phyloP scores from a whole-genome alignment of 805 yeast species.

The Brettanomyces nanus region DNA sequence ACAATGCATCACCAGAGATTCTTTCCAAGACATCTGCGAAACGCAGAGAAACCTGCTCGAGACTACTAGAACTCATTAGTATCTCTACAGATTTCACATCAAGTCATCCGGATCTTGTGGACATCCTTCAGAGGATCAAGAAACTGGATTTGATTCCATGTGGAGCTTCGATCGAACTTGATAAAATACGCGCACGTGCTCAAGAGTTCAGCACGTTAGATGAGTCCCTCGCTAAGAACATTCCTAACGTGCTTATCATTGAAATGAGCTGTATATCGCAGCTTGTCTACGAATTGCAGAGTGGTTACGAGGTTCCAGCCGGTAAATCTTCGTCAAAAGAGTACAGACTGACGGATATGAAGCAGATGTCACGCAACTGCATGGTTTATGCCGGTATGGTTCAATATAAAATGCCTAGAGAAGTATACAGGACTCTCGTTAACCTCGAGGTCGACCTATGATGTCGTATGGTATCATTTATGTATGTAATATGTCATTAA shows the following conservation, averaged over 20 bases:
- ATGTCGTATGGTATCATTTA: neutral
- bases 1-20: constrained; percentile 51
- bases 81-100: constrained; percentile 47
- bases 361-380: constrained; percentile 69
- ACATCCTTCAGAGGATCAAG: constrained; percentile 34
- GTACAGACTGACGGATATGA: constrained; percentile 47
- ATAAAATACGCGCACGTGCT: constrained; percentile 52
- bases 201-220: constrained; percentile 59
- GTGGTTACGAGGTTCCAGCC: constrained; percentile 23
- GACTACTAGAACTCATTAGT: constrained; percentile 56
- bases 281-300: constrained; percentile 37
- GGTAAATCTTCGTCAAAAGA: constrained; percentile 33
- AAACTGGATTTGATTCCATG: constrained; percentile 63
- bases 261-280: constrained; percentile 72
- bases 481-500: neutral
- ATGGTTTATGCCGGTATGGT: constrained; percentile 95
- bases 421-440: constrained; percentile 64
- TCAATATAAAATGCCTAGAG: constrained; percentile 86
- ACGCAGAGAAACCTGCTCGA: constrained; percentile 57
- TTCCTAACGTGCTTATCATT: constrained; percentile 74
- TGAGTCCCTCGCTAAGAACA: constrained; percentile 65
- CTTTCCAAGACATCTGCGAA: constrained; percentile 44
- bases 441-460: constrained; percentile 42
- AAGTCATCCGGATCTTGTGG: constrained; percentile 52
- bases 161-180: constrained; percentile 37